These are phyloP conservation scores for Alternaria solani DNA, from an alignment of 2,329 filamentous ascomycete genomes.

Conservation along the genomic window DNA sequence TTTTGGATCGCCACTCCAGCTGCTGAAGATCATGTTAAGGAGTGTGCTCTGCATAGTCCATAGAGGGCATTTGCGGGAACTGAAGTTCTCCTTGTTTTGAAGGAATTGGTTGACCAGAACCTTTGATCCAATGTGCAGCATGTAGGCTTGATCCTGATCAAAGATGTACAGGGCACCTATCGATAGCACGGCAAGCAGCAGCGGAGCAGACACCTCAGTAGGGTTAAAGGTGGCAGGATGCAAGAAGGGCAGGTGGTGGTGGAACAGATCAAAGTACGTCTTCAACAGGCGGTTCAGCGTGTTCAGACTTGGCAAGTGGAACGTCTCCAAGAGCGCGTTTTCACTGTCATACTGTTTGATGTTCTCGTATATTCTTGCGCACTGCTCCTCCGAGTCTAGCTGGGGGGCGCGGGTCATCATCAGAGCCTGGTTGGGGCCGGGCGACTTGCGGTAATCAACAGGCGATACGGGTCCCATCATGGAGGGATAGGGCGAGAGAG, in stretches of 20 bases:
- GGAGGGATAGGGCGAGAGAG: conserved; percentile 74
- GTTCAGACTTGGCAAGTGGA: conserved; percentile 81
- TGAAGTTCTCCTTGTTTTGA: conserved; percentile 98
- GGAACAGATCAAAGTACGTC: conserved; percentile 96
- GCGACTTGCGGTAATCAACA: conserved; percentile 74
- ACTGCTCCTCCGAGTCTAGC: conserved; percentile 83
- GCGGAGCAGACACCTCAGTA: conserved; percentile 77
- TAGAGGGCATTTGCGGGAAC: conserved; percentile 93
- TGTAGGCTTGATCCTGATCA: conserved; percentile 95
- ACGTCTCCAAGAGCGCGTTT: conserved; percentile 83
- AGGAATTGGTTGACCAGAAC: conserved; percentile 96
- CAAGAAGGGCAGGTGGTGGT: conserved; percentile 94
- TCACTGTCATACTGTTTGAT: conserved; percentile 83
- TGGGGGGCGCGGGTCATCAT: conserved; percentile 78
- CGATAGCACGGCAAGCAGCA: conserved; percentile 88
- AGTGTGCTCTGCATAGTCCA: conserved; percentile 99
- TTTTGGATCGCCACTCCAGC: conserved; percentile 98
- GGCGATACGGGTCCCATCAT: conserved; percentile 73
- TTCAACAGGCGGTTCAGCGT: conserved; percentile 91
- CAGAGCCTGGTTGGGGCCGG: conserved; percentile 71
- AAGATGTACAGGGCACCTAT: conserved; percentile 97
- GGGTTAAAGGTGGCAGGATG: conserved; percentile 91
- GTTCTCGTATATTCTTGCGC: conserved; percentile 83
- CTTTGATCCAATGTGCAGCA: conserved; percentile 97
- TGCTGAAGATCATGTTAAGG: conserved; percentile 98